Evolutionary conservation across 768 basidiomycete genomes (phyloP).

Genomic region (Hericium coralloides): DNA sequence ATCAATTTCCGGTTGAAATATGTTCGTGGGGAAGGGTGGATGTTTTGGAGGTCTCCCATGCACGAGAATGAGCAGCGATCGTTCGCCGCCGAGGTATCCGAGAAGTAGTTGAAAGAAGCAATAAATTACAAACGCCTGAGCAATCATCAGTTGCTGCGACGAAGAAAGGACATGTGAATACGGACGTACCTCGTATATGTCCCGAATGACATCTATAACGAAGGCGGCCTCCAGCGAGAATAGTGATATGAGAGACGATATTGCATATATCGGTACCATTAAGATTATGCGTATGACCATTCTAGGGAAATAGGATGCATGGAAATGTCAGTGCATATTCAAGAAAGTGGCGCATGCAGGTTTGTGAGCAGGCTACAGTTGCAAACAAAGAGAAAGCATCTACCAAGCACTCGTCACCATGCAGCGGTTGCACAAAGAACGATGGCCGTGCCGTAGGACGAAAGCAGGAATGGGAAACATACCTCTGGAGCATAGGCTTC

Average conservation of each 20-base stretch:
- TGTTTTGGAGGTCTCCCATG: slow-evolving; percentile 86
- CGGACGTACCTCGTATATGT: slow-evolving; percentile 82
- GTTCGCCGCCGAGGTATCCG: slow-evolving; percentile 85
- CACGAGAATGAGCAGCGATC: slow-evolving; percentile 83
- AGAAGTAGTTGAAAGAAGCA: slow-evolving; percentile 82
- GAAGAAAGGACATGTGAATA: not conserved
- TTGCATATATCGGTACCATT: slow-evolving; percentile 91
- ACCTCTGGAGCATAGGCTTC: slow-evolving; percentile 77
- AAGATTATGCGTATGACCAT: slow-evolving; percentile 94
- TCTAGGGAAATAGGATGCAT: slow-evolving; percentile 28
- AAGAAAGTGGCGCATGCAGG: too few relatives aligned
- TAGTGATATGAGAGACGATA: slow-evolving; percentile 86
- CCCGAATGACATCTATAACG: slow-evolving; percentile 89
- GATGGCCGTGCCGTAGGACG: too few relatives aligned
- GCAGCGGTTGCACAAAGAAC: too few relatives aligned
- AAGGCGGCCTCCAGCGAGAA: slow-evolving; percentile 94
- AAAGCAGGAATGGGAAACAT: slow-evolving; percentile 8
- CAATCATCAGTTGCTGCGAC: not conserved
- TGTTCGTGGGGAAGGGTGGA: slow-evolving; percentile 76
- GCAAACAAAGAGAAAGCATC: not conserved
- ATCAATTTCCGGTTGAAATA: slow-evolving; percentile 84
- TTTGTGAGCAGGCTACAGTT: not conserved
- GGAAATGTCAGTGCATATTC: not conserved
- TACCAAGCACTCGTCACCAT: not conserved
- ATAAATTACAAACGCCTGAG: slow-evolving; percentile 88